Conservation (phyloP, 1,284 basidiomycete species). For the Cronartium quercuum region DNA sequence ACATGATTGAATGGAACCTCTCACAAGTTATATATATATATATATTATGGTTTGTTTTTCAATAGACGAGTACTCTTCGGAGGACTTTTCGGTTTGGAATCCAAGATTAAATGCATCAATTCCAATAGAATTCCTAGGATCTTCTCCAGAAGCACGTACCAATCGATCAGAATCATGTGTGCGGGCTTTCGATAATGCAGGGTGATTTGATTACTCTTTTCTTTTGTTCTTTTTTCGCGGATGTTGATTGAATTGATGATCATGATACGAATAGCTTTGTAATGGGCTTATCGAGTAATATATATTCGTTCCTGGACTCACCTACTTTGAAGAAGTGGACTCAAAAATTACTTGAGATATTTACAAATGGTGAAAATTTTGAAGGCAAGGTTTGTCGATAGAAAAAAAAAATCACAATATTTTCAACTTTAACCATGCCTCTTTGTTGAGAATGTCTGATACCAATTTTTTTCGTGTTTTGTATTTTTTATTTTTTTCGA, state of each 20-base stretch:
- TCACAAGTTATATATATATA: neutral
- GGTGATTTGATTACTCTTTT: slow-evolving; percentile 8
- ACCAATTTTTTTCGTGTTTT: neutral
- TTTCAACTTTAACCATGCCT: neutral
- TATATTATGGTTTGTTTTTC: neutral
- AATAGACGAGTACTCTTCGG: slow-evolving; percentile 35
- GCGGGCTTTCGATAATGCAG: slow-evolving; percentile 33
- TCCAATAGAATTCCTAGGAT: slow-evolving; percentile 24
- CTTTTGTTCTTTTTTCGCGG: neutral
- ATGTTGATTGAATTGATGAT: neutral
- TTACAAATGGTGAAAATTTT: slow-evolving; percentile 25
- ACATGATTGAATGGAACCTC: neutral
- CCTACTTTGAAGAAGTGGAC: neutral
- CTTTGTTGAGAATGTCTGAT: too few relatives aligned
- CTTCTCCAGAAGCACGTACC: neutral
- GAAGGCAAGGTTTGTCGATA: neutral
- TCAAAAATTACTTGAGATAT: slow-evolving; percentile 15
- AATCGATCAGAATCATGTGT: slow-evolving; percentile 15
- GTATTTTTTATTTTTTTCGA: neutral
- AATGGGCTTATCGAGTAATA: slow-evolving; percentile 1
- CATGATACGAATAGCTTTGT: slow-evolving; percentile 3
- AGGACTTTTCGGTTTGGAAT: slow-evolving; percentile 34
- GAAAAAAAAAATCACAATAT: neutral
- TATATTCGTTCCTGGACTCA: neutral
- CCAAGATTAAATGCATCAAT: slow-evolving; percentile 32